Evolutionary conservation across 768 basidiomycete genomes (phyloP).

Genomic region (Rhodotorula graminis): DNA sequence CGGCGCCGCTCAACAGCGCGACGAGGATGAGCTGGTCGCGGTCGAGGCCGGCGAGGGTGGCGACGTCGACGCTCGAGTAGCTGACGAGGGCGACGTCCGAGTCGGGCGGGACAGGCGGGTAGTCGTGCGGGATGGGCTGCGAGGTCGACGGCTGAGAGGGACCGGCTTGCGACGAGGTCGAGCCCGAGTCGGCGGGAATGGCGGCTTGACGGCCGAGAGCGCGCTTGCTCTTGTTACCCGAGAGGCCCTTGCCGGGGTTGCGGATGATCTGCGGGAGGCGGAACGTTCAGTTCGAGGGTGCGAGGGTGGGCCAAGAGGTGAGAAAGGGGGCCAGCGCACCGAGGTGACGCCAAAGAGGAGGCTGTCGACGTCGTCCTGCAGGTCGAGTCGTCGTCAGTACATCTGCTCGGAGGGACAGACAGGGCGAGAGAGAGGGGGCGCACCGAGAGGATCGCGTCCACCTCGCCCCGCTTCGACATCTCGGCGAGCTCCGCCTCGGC

Average conservation of each 20-base stretch:
- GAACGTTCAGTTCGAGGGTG: too few relatives aligned
- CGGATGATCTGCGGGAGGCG: neutral
- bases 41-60: slow-evolving; percentile 2
- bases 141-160: neutral
- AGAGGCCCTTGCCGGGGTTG: slow-evolving; percentile 14
- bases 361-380: slow-evolving; percentile 37
- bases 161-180: neutral
- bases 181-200: neutral
- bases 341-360: slow-evolving; percentile 35
- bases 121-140: neutral
- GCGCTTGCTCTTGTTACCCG: slow-evolving; percentile 2
- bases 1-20: slow-evolving; percentile 34
- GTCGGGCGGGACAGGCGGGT: slow-evolving; percentile 4
- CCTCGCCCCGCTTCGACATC: slow-evolving; percentile 17
- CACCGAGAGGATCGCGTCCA: slow-evolving; percentile 37
- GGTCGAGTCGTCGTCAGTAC: neutral
- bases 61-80: slow-evolving; percentile 13
- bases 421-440: neutral
- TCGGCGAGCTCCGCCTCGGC: slow-evolving; percentile 39
- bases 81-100: slow-evolving; percentile 1
- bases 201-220: neutral
- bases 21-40: slow-evolving; percentile 31
- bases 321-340: slow-evolving; percentile 1
- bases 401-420: rapidly evolving
- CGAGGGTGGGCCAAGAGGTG: neutral